Base-by-base conservation (phyloP, 441 rosid genomes). In the Erysimum cheiri region DNA sequence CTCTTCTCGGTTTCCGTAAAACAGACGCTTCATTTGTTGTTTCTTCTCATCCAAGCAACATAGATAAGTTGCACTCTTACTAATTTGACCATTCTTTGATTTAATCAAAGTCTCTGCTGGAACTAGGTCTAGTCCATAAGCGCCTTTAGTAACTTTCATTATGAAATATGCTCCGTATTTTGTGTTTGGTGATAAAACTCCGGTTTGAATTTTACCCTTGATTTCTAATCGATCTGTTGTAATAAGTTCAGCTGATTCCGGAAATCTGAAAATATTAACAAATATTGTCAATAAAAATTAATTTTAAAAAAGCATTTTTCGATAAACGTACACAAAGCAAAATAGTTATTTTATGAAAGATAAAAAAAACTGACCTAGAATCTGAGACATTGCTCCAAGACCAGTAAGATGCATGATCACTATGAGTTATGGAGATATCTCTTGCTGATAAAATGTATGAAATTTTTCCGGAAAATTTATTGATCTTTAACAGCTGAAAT, bases 71-170 rank as follows among this genome's bases (percentile, higher is more conserved):
- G 62, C 65, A 49, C 70, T 73, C 0, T 11, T 69, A 0, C n/a
- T 24, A 4, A 0, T 22, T 32, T 35, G 68, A 36, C 58, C 62
- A 29, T 60, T 73, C 0, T 74, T 84, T 4, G 82, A 70, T 66
- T 68, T 56, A 2, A 87, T 28, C 1, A 78, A 87, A 17, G 72
- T 74, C 72, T 85, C 91, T 1, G 76, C 81, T 2, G 85, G 84
- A 36, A 81, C 64, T 43, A 67, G 26, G 71, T 92, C 96, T 11
- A 89, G 80, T 39, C 96, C 97, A 3, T 76, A 85, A 10, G 91
- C 77, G 0, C 74, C 44, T 3, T 72, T 66, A 1, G 76, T 31
- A 28, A 80, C 67, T 71, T 82, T 85, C 5, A 88, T 8, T 2
- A 86, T 28, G 5, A 89, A 85, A 80, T 84, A 85, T 4, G 87